A percentile compares a stretch with the other conserved stretches of the same genome.
These are phyloP conservation scores for Tilletiopsis washingtonensis DNA, from an alignment of 1,284 basidiomycete genomes.

Conservation along the genomic window DNA sequence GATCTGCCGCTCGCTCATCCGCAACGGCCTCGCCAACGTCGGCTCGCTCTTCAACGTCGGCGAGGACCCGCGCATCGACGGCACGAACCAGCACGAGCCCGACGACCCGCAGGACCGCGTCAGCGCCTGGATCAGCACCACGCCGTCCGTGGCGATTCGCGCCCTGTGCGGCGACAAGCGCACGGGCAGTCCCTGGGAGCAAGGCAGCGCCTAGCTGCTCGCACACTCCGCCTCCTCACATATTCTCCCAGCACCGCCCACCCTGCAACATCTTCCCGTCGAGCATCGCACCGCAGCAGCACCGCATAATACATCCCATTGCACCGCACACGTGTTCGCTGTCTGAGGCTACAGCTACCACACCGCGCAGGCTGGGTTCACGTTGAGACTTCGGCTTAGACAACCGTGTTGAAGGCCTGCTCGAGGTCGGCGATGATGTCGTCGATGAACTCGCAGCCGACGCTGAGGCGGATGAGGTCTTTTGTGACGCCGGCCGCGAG, in stretches of 20 bases:
- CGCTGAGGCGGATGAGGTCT: conserved; percentile 67
- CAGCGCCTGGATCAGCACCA: background rate
- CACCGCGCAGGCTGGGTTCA: too few relatives aligned
- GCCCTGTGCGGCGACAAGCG: background rate
- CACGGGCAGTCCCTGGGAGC: too few relatives aligned
- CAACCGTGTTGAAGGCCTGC: conserved; percentile 51
- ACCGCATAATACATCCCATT: too few relatives aligned
- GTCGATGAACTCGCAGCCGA: conserved; percentile 75
- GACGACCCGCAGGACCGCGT: background rate
- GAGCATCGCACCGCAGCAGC: too few relatives aligned
- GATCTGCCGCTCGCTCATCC: background rate
- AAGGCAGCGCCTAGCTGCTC: too few relatives aligned
- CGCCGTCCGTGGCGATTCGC: background rate
- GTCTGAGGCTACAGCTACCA: too few relatives aligned
- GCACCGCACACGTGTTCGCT: too few relatives aligned
- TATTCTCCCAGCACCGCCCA: too few relatives aligned
- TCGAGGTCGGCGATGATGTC: conserved; percentile 68
- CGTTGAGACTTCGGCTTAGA: too few relatives aligned
- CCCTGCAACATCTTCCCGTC: too few relatives aligned
- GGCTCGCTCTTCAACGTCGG: background rate
- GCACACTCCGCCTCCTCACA: too few relatives aligned
- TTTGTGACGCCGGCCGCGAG: conserved; percentile 64
- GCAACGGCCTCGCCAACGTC: background rate
- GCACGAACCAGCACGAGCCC: background rate
- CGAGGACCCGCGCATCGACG: background rate